Base-by-base conservation (phyloP, 179 eudicot species). In the Carnegiea gigantea region DNA sequence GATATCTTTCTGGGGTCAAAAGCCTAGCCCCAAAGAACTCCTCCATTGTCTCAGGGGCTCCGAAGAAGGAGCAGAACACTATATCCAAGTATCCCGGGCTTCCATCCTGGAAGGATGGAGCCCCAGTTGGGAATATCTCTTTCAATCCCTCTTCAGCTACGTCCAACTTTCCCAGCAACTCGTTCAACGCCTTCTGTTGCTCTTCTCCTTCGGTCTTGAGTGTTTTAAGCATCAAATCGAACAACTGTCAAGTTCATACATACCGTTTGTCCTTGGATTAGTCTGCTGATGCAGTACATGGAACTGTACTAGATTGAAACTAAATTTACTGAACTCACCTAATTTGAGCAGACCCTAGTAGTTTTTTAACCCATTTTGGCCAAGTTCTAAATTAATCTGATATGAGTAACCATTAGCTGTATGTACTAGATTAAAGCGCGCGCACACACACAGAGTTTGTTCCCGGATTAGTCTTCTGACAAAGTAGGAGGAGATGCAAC, bases 71-170 rank as follows among this genome's bases (percentile, higher is more conserved):
- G 54, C 82, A 82, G 77, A 85, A 79, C 12, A 80, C 81, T 2
- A 85, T 82, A 20, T 82, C 87, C 81, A 85, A 76, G 79, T 85
- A 82, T 17, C 85, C 85, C 1, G 85, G 87, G 17, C 71, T 76
- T 59, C 49, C 79, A 40, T 77, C 81, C 46, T 60, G 9, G 53
- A 71, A 79, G 9, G 75, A 51, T n/a, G 87, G 85, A 64, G 40
- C 46, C 10, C 85, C 85, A 65, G 51, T 77, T 14, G 81, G 79
- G 53, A 26, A 83, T 80, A 85, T 72, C 65, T 85, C 88, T 64
- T 83, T 82, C 67, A 85, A 6, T 44, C 87, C 87, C 49, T 79
- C 18, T 44, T 85, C 85, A 7, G 77, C 85, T 14, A 85, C 71
- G 57, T 85, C 87, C 46, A 82, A 73, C 76, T 82, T 85, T 43